Base-by-base conservation (phyloP, 2,329 filamentous ascomycete genomes). In the Fusarium floridanum region DNA sequence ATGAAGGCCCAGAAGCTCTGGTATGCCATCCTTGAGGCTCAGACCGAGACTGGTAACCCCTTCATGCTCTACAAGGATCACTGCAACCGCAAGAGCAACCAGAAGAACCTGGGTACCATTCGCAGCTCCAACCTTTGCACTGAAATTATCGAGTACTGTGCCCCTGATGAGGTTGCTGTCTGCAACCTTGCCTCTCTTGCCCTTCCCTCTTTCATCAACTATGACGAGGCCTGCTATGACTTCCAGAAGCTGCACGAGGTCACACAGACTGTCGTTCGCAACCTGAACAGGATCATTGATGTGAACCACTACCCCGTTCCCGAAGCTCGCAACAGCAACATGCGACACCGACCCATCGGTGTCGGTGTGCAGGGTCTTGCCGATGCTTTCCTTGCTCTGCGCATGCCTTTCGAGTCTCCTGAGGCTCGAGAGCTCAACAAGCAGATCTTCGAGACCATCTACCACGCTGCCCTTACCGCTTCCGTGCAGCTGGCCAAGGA, bases 31-130 rank as follows among this genome's bases (percentile, higher is more conserved):
- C 91, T 99, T 57, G 97, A 99, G 87, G 94, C 97, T 60, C 97
- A 99, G 88, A 98, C 96, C 37, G 97, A 99, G 91, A 99, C 97
- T 55, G 97, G 97, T 79, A 98, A 97, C 86, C 97, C 97, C 59
- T 99, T 98, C 87, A 99, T 99, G 95, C 92, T 98, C 70, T 99
- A 99, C 92, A 99, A 99, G 90, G 97, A 99, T 86, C 90, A 92
- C 81, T 96, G 94, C 91, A 99, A 99, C 91, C 92, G 92, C 84
- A 99, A 99, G 93, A 98, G 95, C 89, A 99, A 99, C 91, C 97
- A 99, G 88, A 98, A 99, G 93, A 99, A 99, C 86, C 90, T 99
- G 36, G 97, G 97, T 76, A 98, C 95, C 73, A 99, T 99, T 80
- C 95, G 95, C 85, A 98, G 95, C 89, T 99, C 97, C 81, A 99